phyloP scores from a whole-genome alignment of 495 filamentous ascomycete species.

The Glutinoglossum americanum region DNA sequence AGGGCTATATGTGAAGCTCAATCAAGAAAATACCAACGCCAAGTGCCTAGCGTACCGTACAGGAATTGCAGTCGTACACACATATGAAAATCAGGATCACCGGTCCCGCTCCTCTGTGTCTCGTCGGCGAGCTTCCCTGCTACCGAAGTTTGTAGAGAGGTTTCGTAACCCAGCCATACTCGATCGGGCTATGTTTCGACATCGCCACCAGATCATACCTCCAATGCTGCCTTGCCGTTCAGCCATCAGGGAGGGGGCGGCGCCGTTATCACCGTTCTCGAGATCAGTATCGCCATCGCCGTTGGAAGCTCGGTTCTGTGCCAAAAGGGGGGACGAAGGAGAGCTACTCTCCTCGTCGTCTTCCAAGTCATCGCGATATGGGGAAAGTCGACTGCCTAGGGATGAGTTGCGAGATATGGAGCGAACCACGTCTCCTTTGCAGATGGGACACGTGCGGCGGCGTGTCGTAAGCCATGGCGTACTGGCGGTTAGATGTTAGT shows the following conservation, averaged over 20 bases:
- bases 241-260: neutral
- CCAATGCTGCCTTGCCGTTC: neutral
- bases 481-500: slow-evolving; percentile 22
- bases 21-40: neutral
- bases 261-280: neutral
- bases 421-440: slow-evolving; percentile 86
- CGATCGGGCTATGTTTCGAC: neutral
- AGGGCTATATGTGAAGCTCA: neutral
- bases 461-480: slow-evolving; percentile 96
- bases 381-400: neutral
- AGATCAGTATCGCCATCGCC: neutral
- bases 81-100: neutral
- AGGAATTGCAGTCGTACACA: neutral
- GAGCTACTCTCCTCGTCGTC: neutral
- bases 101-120: neutral
- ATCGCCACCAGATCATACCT: neutral
- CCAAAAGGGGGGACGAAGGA: neutral
- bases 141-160: neutral
- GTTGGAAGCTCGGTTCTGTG: neutral
- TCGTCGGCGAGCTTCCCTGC: neutral
- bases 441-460: slow-evolving; percentile 88
- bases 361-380: neutral
- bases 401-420: neutral
- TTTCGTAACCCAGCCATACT: neutral
- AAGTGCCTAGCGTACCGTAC: neutral